phyloP scores from a whole-genome alignment of 768 basidiomycete species.

The Pleurotus citrinopileatus region DNA sequence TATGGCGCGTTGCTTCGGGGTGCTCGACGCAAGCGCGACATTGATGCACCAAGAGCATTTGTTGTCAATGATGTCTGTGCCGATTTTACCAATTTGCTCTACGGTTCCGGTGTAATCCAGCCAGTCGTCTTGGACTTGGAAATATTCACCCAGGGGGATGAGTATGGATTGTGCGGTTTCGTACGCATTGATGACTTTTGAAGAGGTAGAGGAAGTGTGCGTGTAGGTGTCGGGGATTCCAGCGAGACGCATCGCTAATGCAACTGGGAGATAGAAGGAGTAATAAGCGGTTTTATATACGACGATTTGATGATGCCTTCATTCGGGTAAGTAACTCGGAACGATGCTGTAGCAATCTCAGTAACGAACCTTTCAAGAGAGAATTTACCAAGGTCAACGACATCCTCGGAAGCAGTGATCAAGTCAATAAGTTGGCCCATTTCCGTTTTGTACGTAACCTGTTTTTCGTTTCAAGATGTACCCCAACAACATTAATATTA shows the following conservation, averaged over 20 bases:
- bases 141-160: slow-evolving; percentile 92
- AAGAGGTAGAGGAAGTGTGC: slow-evolving; percentile 19
- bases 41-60: slow-evolving; percentile 98
- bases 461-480: too few species aligned
- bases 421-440: slow-evolving; percentile 94
- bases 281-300: slow-evolving; percentile 97
- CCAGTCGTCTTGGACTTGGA: slow-evolving; percentile 97
- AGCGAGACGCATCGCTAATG: slow-evolving; percentile 84
- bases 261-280: slow-evolving; percentile 97
- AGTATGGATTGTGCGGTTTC: slow-evolving; percentile 75
- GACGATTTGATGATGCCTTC: slow-evolving; percentile 86
- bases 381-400: slow-evolving; percentile 83
- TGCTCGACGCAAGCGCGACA: slow-evolving; percentile 65
- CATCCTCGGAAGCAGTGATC: slow-evolving; percentile 89
- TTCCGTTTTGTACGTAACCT: slow-evolving; percentile 83
- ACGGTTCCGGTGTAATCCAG: slow-evolving; percentile 91
- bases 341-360: neutral
- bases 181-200: slow-evolving; percentile 49
- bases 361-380: slow-evolving; percentile 71
- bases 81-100: slow-evolving; percentile 92
- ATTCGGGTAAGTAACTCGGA: neutral
- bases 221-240: slow-evolving; percentile 52
- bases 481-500: neutral
- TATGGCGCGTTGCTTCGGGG: slow-evolving; percentile 50
- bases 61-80: slow-evolving; percentile 97